Base-by-base conservation (phyloP, 179 eudicot genomes). In the Amaranthus tricolor region DNA sequence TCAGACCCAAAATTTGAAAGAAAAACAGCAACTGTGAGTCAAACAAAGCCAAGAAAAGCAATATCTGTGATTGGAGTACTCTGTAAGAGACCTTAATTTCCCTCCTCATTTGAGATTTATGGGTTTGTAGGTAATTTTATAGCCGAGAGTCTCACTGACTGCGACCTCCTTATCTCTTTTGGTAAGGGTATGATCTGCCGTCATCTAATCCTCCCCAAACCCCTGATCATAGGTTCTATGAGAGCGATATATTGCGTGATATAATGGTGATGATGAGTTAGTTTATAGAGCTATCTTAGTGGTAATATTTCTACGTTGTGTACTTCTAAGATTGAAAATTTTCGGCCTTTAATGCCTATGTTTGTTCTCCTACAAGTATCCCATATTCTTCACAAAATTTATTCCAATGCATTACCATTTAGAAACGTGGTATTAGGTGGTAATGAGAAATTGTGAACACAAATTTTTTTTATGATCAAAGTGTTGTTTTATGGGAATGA, bases 51-150 rank as follows among this genome's bases (percentile, higher is more conserved):
- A 21, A 45, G 64, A n/a, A 44, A 48, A 40, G 47, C 66, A 59
- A 31, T 44, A 48, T 48, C 52, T 72, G 17, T 43, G 48, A 45
- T 59, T 16, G 6, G 31, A 11, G 48, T 60, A 47, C 53, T 14
- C 20, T 60, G 75, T 60, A 60, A 72, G 67, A 72, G n/a, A 58
- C 31, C 14, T 24, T 59, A 40, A 15, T 49, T 72, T 72, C 56
- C 58, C 60, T 60, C 54, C 75, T 44, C 19, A 31, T 50, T 40
- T 71, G 6, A 11, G 10, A 71, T 44, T 72, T 72, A 48, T 5
- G 20, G 45, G 52, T 44, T 14, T 43, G 8, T 20, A 21, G 40
- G 40, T 31, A 31, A 31, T 31, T 31, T 31, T 31, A 31, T 31
- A 2, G 40, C 40, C 40, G 40, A 31, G 40, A 31, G 40, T 31